Conservation (phyloP, 1,284 basidiomycete species). For the Ustilago tritici region DNA sequence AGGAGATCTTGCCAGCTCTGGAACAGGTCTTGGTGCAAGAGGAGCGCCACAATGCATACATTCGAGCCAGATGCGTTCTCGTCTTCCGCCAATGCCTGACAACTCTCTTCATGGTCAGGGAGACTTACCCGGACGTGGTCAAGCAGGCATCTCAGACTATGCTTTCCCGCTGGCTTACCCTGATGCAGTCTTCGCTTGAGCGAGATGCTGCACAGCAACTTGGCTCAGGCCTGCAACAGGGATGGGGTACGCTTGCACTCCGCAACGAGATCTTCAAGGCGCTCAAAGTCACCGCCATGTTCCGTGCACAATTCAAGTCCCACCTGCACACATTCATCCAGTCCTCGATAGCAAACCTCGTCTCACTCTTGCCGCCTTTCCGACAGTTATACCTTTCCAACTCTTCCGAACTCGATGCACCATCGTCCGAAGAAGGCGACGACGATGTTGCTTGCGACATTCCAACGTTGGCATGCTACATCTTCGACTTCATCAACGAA, state of each 20-base stretch:
- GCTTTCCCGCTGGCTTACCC: conserved; percentile 80
- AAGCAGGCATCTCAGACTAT: conserved; percentile 84
- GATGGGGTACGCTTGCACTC: conserved; percentile 54
- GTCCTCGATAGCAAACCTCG: conserved; percentile 43
- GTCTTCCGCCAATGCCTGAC: conserved; percentile 92
- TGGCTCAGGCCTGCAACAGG: conserved; percentile 16
- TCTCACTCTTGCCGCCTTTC: conserved; percentile 50
- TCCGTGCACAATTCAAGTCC: conserved; percentile 57
- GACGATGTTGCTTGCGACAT: conserved; percentile 76
- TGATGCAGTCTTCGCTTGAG: conserved; percentile 50
- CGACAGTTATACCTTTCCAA: conserved; percentile 66
- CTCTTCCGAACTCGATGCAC: conserved; percentile 72
- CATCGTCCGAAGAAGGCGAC: conserved; percentile 78
- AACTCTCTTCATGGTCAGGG: conserved; percentile 92
- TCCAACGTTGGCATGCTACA: conserved; percentile 79
- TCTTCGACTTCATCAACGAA: conserved; percentile 83
- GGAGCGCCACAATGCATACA: conserved; percentile 42
- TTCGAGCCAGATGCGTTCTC: conserved; percentile 81
- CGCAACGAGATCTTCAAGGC: conserved; percentile 62
- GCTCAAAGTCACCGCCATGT: conserved; percentile 61
- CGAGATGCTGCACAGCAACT: conserved; percentile 28
- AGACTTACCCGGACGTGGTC: conserved; percentile 85
- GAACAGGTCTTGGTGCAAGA: conserved; percentile 52
- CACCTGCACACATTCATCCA: conserved; percentile 36
- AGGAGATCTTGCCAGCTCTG: conserved; percentile 60